Conservation (phyloP, 2,329 filamentous ascomycete genomes). For the Cryphonectria carpinicola region DNA sequence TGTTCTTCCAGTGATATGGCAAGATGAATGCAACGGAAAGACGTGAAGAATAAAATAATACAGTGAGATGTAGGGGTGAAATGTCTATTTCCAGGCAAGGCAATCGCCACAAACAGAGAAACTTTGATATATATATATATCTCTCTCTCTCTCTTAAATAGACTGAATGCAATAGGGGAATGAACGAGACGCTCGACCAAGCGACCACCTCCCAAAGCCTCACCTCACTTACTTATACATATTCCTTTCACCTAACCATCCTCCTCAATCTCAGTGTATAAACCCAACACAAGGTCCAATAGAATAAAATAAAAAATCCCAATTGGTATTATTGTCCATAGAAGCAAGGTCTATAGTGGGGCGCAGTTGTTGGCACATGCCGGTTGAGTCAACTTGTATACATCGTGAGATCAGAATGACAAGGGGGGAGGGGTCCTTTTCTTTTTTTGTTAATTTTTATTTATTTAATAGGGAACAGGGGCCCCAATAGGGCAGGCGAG, state of each 20-base stretch:
- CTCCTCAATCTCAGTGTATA: not conserved
- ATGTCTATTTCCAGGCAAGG: not conserved
- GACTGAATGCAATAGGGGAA: not conserved
- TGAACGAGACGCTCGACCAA: not conserved
- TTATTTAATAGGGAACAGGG: not conserved
- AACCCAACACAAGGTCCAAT: not conserved
- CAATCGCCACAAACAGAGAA: not conserved
- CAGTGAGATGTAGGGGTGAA: not conserved
- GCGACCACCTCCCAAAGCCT: not conserved
- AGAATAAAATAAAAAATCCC: not conserved
- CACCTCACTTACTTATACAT: slow-evolving; percentile 2
- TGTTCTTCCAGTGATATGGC: not conserved
- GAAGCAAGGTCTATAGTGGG: not conserved
- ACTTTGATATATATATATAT: not conserved
- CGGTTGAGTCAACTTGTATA: slow-evolving; percentile 13
- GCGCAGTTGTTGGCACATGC: not conserved
- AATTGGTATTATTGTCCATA: not conserved
- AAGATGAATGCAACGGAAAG: not conserved
- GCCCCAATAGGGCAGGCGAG: not conserved
- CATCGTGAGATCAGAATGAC: slow-evolving; percentile 5
- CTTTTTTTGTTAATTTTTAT: too few relatives aligned
- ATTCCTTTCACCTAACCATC: not conserved
- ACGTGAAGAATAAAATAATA: not conserved
- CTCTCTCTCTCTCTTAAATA: not conserved
- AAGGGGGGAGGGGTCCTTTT: not conserved